Percentiles rank a stretch among this genome's conserved stretches.
Evolutionary conservation across 139 green algal genomes (phyloP).

Genomic region (Picochlorum sp.): DNA sequence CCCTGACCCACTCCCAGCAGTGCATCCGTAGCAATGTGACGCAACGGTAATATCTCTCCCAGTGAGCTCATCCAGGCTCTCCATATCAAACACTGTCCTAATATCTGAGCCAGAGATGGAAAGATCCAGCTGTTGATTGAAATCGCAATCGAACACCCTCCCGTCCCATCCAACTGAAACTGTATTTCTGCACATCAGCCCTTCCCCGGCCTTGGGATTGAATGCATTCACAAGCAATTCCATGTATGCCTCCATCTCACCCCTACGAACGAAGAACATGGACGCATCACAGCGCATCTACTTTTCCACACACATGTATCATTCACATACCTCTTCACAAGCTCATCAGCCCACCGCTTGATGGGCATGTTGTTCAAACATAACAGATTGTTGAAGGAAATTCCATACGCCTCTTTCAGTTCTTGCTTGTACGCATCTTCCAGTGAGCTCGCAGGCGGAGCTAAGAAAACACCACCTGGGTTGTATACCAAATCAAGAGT

Average conservation of each 20-base stretch:
- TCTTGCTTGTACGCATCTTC: conserved; percentile 43
- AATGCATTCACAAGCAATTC: conserved; percentile 73
- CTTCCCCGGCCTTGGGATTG: conserved; percentile 68
- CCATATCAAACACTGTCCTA: conserved; percentile 77
- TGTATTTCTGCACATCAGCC: conserved; percentile 69
- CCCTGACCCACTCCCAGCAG: conserved; percentile 71
- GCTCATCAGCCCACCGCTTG: conserved; percentile 87
- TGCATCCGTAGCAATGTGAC: conserved; percentile 97
- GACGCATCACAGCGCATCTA: not conserved
- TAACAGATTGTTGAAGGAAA: conserved; percentile 81
- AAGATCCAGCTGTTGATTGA: conserved; percentile 97
- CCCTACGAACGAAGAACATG: not conserved
- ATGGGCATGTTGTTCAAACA: conserved; percentile 99
- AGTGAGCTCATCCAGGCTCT: conserved; percentile 56
- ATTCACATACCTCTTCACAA: conserved; percentile 25
- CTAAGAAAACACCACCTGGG: conserved; percentile 68
- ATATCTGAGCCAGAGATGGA: conserved; percentile 10
- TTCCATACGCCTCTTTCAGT: conserved; percentile 59
- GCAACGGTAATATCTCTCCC: conserved; percentile 56
- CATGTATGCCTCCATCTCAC: conserved; percentile 83
- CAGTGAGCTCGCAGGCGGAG: conserved; percentile 38
- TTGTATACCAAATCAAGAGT: conserved; percentile 96
- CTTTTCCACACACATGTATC: not conserved
- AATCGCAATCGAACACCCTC: conserved; percentile 92
- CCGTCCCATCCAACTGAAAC: conserved; percentile 87